Evolutionary conservation across 805 yeast species (phyloP), one percentile per base, ranked within the genome.

Genomic region (Saturnispora sanitii): DNA sequence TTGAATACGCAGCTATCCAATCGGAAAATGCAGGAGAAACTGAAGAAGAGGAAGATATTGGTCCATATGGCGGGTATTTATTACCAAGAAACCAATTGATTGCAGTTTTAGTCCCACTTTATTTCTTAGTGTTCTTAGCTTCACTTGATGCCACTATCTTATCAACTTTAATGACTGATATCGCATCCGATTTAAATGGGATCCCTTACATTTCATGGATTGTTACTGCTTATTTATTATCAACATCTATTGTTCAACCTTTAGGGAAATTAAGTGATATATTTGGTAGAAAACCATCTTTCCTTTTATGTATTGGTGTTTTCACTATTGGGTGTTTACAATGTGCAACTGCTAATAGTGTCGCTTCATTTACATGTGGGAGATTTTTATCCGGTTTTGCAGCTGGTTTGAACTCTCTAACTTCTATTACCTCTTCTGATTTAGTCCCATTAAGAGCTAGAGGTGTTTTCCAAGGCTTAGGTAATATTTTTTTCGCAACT

Each of bases 301-400:
- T 74, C 33, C 48, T 78, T 7, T 55, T 73, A 13, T 78, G 83
- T 51, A 68, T 75, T 39, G 47, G 61, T 1, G 59, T 71, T n/a
- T 81, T 81, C 53, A 70, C 74, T 2, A 30, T 76, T 2, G 88
- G 79, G 6, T 69, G 76, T 47, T 50, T 72, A 11, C 66, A 77
- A 36, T 78, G 84, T 54, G 77, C 73, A 4, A 28, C 67, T 1
- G 70, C 80, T 1, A 60, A 63, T 35, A 60, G 71, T 12, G 67
- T 78, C 12, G 48, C 62, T 33, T 49, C 66, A 40, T 64, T 81
- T 47, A 73, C 79, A 6, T 38, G 62, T 22, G 72, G 81, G 6
- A 61, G 87, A 49, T 79, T 85, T 46, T 65, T 87, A 38, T 77
- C 94, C 27, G 96, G 96, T 6, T 71, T 83, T 48, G 95, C 95